Evolutionary conservation across 495 filamentous ascomycete species (phyloP), one percentile per base, ranked within the genome.

Genomic region (Cladorrhinum samala): DNA sequence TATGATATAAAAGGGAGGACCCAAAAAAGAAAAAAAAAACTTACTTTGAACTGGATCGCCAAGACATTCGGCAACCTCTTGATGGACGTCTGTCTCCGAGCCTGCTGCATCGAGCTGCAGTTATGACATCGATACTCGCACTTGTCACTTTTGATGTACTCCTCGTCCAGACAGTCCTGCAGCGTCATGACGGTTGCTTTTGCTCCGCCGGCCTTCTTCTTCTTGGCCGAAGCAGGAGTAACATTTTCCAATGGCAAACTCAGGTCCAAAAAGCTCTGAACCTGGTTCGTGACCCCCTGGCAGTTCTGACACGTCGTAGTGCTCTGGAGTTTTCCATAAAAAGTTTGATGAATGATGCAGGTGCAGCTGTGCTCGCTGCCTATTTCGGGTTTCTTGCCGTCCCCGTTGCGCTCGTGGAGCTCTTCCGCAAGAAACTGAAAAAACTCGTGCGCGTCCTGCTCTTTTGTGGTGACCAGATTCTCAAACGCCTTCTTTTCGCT

Each of bases 401-500:
- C 78, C 3, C 80, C 77, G 61, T 84, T 86, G 43, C 81, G 80
- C 53, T 80, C 74, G 53, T 95, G 91, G 1, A 96, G 78, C 61
- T 89, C 83, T 68, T 95, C 89, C 33, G 91, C 83, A 3, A 96
- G 77, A 63, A 94, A 95, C 64, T 93, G 88, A 71, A 95, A 89
- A 68, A 91, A 96, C 63, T 96, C 91, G 65, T 96, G 91, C 1
- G 91, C 89, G 64, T 96, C 91, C 70, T 95, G 91, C 68, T 95
- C 89, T 54, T 88, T 84, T 60, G 92, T 91, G n/a, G 89, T 89
- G 9, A 89, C 86, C 21, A 95, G 77, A n/a, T 86, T 80, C 76
- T 91, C 72, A 19, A 75, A 72, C 3, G 68, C 66, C 63, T 75
- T 73, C 64, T 74, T 78, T 49, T 78, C 85, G 9, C 82, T 83